Base-by-base conservation (phyloP, 2,329 filamentous ascomycete species). In the Fusarium beomiforme region DNA sequence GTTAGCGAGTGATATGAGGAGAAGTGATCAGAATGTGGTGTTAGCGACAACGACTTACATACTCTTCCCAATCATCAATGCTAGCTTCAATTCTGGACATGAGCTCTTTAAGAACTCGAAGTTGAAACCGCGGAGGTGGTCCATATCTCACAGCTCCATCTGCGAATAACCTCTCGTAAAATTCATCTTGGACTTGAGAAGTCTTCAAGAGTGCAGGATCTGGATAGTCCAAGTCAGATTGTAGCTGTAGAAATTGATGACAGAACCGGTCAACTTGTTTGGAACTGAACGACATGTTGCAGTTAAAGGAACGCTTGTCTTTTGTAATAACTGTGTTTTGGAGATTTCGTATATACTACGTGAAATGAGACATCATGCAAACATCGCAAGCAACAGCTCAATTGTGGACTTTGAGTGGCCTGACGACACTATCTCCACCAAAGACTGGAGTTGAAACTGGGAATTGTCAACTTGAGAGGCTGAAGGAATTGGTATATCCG, bases 21-120 rank as follows among this genome's bases (percentile, higher is more conserved):
- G 10, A 21, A 19, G 8, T 8, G 43, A 13, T 29, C 6, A 36
- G 3, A n/a, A 29, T 8, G 14, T n/a, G 31, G 29, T 31, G 26
- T 34, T 11, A 26, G 24, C 13, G 53, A 34, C 24, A 19, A 59
- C 23, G 53, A 84, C 92, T 85, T 91, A 97, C 95, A 91, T 97
- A 90, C 85, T 93, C 86, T 74, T 97, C 93, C 81, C 94, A 95
- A 79, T 97, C 90, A 62, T 89, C 85, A 50, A 97, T 93, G 36
- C 91, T 88, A 33, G 85, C 83, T 79, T 97, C 93, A 56, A 97
- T 90, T 61, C 85, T 88, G 11, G 85, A 81, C 16, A 94, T 83
- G 36, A 98, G 85, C 69, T 89, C 84, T 79, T 97, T 97, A 55
- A 98, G 81, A 2, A 93, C 87, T 64, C 89, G 87, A 19, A 92